Evolutionary conservation across 1,139 yeast species (phyloP).

Genomic region (Candida pseudoviswanathii): DNA sequence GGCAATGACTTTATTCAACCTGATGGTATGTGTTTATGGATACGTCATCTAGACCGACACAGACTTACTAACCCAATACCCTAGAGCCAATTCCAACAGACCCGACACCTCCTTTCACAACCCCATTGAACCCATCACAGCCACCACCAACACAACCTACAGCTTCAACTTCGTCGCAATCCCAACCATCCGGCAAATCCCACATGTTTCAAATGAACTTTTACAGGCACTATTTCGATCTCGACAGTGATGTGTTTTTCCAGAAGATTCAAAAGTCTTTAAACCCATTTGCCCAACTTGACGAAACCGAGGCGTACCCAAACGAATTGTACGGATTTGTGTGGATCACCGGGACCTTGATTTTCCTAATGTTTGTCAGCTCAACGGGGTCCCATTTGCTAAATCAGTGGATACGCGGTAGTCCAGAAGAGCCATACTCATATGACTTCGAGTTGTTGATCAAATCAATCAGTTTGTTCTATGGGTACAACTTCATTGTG

Average conservation of each 20-base stretch:
- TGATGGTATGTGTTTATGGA: constrained; percentile 20
- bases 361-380: constrained; percentile 71
- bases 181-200: constrained; percentile 24
- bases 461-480: constrained; percentile 65
- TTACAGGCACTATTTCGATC: constrained; percentile 62
- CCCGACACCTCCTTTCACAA: not conserved
- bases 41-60: not conserved
- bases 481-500: constrained; percentile 68
- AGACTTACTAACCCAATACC: not conserved
- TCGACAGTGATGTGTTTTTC: constrained; percentile 63
- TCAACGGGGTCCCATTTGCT: constrained; percentile 56
- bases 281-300: constrained; percentile 41
- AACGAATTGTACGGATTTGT: constrained; percentile 80
- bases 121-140: constrained; percentile 2
- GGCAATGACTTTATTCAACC: constrained; percentile 23
- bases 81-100: constrained; percentile 5
- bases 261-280: constrained; percentile 43
- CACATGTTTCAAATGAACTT: constrained; percentile 57
- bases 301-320: constrained; percentile 27
- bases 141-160: constrained; percentile 8
- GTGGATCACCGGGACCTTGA: constrained; percentile 82
- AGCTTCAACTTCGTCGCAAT: constrained; percentile 14
- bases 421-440: constrained; percentile 44
- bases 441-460: constrained; percentile 65
- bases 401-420: constrained; percentile 47